Evolutionary conservation across 2,329 filamentous ascomycete species (phyloP).

Genomic region (Beauveria brongniartii): DNA sequence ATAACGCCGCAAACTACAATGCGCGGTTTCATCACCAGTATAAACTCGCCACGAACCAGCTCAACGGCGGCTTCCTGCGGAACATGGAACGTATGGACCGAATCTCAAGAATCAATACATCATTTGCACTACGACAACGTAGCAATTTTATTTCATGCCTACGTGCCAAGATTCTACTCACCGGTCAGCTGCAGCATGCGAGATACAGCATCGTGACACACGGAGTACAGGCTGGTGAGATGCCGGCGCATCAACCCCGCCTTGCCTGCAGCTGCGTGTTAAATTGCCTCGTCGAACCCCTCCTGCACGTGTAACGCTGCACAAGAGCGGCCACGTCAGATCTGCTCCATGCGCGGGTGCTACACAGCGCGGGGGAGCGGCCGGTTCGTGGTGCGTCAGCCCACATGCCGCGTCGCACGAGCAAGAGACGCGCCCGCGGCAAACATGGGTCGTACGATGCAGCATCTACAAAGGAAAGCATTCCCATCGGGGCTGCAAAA

Average conservation of each 20-base stretch:
- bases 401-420: neutral
- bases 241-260: neutral
- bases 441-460: neutral
- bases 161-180: neutral
- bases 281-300: neutral
- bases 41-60: too few relatives aligned
- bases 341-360: conserved; percentile 1
- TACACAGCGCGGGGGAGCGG: conserved; percentile 1
- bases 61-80: too few relatives aligned
- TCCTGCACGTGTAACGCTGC: neutral
- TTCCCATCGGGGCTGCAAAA: neutral
- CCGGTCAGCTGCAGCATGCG: neutral
- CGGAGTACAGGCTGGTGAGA: neutral
- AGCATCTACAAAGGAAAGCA: neutral
- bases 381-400: neutral
- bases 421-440: neutral
- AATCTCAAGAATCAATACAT: too few relatives aligned
- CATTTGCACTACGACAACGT: neutral
- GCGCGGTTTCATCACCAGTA: too few relatives aligned
- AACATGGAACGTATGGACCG: too few relatives aligned
- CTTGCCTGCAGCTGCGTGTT: neutral
- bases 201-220: neutral
- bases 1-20: too few relatives aligned
- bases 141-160: neutral
- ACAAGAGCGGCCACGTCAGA: neutral